Percentiles rank a stretch among this genome's conserved stretches.
Conservation (phyloP, 768 basidiomycete species). For the Phaffia australis region DNA sequence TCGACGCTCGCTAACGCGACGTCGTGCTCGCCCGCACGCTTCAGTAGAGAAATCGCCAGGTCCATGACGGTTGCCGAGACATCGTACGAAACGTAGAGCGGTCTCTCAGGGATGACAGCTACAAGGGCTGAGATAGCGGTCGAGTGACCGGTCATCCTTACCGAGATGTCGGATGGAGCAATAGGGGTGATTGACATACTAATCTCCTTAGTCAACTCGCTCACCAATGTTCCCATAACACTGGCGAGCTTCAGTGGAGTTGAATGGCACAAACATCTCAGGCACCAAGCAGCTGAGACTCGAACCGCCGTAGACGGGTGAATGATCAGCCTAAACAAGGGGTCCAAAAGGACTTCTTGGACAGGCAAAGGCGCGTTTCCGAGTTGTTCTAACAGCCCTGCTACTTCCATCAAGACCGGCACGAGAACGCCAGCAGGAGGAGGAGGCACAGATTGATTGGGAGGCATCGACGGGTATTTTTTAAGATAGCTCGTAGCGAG, state of each 20-base stretch:
- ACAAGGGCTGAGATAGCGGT: constrained; percentile 82
- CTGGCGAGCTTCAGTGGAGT: constrained; percentile 76
- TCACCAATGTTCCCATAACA: constrained; percentile 62
- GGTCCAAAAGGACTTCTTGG: constrained; percentile 77
- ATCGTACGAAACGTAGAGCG: constrained; percentile 90
- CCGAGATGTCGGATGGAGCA: constrained; percentile 57
- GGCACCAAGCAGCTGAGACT: constrained; percentile 71
- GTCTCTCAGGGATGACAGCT: constrained; percentile 70
- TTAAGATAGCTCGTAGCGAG: constrained; percentile 69
- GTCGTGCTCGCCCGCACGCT: constrained; percentile 82
- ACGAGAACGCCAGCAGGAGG: constrained; percentile 59
- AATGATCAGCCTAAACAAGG: constrained; percentile 67
- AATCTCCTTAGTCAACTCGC: constrained; percentile 74
- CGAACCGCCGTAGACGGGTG: constrained; percentile 85
- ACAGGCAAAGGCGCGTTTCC: constrained; percentile 86
- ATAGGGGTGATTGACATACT: constrained; percentile 59
- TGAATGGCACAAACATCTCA: constrained; percentile 80
- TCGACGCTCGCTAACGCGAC: constrained; percentile 68
- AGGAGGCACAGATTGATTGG: constrained; percentile 52
- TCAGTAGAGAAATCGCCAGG: constrained; percentile 78
- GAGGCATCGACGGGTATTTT: constrained; percentile 87
- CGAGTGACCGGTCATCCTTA: constrained; percentile 71
- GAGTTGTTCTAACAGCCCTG: constrained; percentile 72
- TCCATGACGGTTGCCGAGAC: constrained; percentile 72
- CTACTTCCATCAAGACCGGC: constrained; percentile 68